Percentiles rank a stretch among this genome's conserved stretches.
These are phyloP conservation scores for Candida sphagnicola DNA, from an alignment of 805 yeast species.

Conservation along the genomic window DNA sequence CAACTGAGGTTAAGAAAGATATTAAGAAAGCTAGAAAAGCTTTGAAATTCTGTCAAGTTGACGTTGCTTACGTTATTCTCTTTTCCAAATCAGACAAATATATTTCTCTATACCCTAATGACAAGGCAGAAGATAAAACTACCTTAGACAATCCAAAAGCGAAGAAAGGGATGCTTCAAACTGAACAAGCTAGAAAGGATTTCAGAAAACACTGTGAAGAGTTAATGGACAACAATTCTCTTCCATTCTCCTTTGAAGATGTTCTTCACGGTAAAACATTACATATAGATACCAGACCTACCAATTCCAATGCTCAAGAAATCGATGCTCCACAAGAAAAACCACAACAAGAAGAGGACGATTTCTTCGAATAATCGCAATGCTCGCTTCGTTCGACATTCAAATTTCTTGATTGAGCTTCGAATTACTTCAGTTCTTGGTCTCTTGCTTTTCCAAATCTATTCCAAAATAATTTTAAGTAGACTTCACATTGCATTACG, in stretches of 20 bases:
- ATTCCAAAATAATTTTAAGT: no score
- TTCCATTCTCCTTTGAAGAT: slow-evolving; percentile 52
- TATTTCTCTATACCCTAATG: slow-evolving; percentile 66
- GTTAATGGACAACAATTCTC: slow-evolving; percentile 47
- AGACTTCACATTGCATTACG: no score
- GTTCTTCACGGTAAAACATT: slow-evolving; percentile 37
- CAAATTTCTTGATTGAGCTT: not conserved
- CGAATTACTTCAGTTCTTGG: no score
- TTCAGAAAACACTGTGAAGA: slow-evolving; percentile 48
- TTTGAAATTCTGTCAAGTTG: slow-evolving; percentile 57
- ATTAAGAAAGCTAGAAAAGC: slow-evolving; percentile 45
- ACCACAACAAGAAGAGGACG: slow-evolving; percentile 34
- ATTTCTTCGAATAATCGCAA: slow-evolving; percentile 33
- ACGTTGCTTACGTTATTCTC: slow-evolving; percentile 68
- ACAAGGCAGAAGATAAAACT: slow-evolving; percentile 20
- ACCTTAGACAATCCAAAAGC: slow-evolving; percentile 28
- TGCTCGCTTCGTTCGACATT: not conserved
- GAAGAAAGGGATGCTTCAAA: slow-evolving; percentile 36
- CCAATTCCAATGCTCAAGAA: slow-evolving; percentile 15
- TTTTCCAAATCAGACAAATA: slow-evolving; percentile 81
- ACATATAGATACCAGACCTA: slow-evolving; percentile 17
- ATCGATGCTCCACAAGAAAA: slow-evolving; percentile 43
- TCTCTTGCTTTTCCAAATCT: no score
- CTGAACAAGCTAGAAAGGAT: slow-evolving; percentile 41
- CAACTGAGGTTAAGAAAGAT: slow-evolving; percentile 31